phyloP scores from a whole-genome alignment of 495 filamentous ascomycete species.

The Daldinia concentrica region DNA sequence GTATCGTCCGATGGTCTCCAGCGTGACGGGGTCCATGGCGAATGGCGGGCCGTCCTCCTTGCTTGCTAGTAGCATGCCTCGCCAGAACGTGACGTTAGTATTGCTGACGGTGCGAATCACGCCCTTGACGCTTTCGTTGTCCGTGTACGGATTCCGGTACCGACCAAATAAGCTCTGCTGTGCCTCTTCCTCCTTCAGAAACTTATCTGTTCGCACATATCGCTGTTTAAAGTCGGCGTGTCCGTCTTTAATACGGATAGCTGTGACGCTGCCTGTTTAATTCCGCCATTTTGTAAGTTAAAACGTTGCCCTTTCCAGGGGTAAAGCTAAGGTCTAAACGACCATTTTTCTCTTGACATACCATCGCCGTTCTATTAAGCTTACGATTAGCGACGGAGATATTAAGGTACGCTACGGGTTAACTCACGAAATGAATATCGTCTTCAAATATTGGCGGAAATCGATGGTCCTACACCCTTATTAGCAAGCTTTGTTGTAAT shows the following conservation, averaged over 20 bases:
- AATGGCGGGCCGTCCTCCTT: constrained; percentile 67
- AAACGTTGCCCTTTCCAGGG: neutral
- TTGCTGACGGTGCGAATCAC: constrained; percentile 62
- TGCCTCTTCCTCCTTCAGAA: constrained; percentile 52
- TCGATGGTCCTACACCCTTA: constrained; percentile 46
- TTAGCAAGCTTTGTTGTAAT: neutral
- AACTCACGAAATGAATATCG: constrained; percentile 58
- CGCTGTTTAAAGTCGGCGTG: constrained; percentile 60
- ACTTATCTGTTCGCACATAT: constrained; percentile 64
- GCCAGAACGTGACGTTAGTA: constrained; percentile 65
- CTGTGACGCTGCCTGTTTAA: constrained; percentile 56
- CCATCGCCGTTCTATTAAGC: constrained; percentile 42
- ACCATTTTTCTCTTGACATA: constrained; percentile 23
- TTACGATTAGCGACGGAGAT: neutral
- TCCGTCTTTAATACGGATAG: constrained; percentile 62
- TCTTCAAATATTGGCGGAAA: constrained; percentile 65
- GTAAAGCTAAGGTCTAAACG: neutral
- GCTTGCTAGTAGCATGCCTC: constrained; percentile 60
- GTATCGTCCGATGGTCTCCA: constrained; percentile 64
- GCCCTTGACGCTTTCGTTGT: constrained; percentile 59
- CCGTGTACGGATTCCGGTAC: constrained; percentile 66
- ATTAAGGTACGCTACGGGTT: neutral
- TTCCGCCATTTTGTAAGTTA: neutral
- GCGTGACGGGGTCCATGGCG: constrained; percentile 63
- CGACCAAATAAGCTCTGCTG: constrained; percentile 57